A percentile compares a stretch with the other conserved stretches of the same genome.
phyloP scores from a whole-genome alignment of 2,329 filamentous ascomycete species.

The Microascus cirrosus region DNA sequence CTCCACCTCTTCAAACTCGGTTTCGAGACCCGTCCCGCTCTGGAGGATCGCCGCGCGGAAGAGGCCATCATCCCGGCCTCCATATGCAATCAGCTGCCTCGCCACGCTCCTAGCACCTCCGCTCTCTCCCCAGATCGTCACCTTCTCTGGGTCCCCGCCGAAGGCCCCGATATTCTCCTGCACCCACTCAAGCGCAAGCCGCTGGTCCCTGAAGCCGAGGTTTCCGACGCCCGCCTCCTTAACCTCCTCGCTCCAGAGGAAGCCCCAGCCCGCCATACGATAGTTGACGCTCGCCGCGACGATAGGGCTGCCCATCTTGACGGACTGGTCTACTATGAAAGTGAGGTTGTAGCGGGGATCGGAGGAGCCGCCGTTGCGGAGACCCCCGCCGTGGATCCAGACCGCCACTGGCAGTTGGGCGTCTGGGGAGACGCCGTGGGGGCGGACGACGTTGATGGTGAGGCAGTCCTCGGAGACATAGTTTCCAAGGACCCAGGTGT shows the following conservation, averaged over 20 bases:
- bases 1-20: background rate
- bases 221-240: background rate
- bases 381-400: constrained; percentile 26
- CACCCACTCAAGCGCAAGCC: background rate
- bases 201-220: background rate
- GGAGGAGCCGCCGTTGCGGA: constrained; percentile 21
- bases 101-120: constrained; percentile 23
- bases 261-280: constrained; percentile 39
- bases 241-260: constrained; percentile 28
- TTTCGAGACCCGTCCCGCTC: constrained; percentile 12
- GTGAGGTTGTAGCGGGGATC: constrained; percentile 48
- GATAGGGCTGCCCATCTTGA: constrained; percentile 28
- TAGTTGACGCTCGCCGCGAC: constrained; percentile 36
- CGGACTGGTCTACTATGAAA: constrained; percentile 37
- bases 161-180: background rate
- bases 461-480: constrained; percentile 15
- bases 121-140: background rate
- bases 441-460: constrained; percentile 17
- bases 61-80: constrained; percentile 38
- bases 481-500: constrained; percentile 10
- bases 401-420: constrained; percentile 12
- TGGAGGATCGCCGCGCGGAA: constrained; percentile 42
- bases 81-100: constrained; percentile 38
- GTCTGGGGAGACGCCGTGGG: constrained; percentile 9
- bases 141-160: background rate